These are phyloP conservation scores for Berberis thunbergii DNA, from an alignment of 164 flowering plant genomes.

Conservation along the genomic window DNA sequence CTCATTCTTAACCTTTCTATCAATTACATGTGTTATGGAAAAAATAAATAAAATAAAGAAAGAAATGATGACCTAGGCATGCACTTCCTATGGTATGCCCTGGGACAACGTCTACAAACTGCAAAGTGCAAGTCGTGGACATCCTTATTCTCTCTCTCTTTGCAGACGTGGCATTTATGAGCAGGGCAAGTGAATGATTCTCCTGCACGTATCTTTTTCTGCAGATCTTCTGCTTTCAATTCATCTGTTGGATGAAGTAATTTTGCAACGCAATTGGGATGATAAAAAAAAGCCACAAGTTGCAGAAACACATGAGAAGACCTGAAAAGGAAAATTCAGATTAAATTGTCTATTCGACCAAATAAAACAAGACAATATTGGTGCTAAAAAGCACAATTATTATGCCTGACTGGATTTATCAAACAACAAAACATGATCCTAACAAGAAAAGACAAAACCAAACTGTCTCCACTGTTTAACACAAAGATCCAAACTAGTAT, in stretches of 20 bases:
- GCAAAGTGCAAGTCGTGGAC: conserved; percentile 57
- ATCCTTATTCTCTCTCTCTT: conserved; percentile 43
- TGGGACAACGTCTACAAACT: conserved; percentile 85
- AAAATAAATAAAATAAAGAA: background rate
- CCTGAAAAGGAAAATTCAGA: conserved; percentile 29
- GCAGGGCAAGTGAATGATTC: conserved; percentile 64
- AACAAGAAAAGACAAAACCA: no score
- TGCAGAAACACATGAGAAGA: conserved; percentile 58
- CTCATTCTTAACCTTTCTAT: no score
- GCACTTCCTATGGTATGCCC: conserved; percentile 79
- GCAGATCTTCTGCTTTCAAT: conserved; percentile 30
- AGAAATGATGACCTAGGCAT: conserved; percentile 52
- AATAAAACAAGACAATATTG: no score
- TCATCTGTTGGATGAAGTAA: conserved; percentile 32
- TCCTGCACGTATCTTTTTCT: conserved; percentile 42
- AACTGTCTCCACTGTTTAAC: no score
- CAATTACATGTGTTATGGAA: no score
- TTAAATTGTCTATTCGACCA: no score
- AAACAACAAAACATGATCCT: no score
- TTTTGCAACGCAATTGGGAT: conserved; percentile 63
- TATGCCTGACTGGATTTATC: no score
- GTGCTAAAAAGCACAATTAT: no score
- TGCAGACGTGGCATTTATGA: conserved; percentile 61
- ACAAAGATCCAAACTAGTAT: no score
- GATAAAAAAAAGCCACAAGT: conserved; percentile 80